Base-by-base conservation (phyloP, 2,329 filamentous ascomycete species). In the Trichocomaceae sp. region DNA sequence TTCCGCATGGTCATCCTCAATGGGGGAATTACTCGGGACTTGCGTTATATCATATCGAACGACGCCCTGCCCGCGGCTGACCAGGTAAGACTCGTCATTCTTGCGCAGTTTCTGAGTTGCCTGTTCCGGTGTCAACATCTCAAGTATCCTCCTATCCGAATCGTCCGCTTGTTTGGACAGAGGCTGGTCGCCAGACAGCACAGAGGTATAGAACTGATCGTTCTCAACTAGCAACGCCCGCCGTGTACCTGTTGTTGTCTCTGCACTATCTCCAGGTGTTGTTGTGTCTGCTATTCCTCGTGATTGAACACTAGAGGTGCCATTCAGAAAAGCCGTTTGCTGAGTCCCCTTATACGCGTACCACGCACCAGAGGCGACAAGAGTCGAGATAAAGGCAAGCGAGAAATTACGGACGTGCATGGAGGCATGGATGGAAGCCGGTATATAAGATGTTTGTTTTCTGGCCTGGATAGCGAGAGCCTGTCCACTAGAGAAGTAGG, bases 1-100 rank as follows among this genome's bases (percentile, higher is more conserved):
- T 75, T 99, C 93, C 51, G 91, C 88, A 68, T 99, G 93, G 67
- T 99, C 95, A 66, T 99, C 93, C 75, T 99, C 93, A 57, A 99
- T 99, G 0, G 93, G 93, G 64, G 95, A 89, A 70, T 99, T 99
- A 76, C 90, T 96, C 9, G 92, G 88, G 58, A 97, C 81, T 72
- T 99, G 93, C 22, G 93, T 90, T 8, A 96, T 78, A 72, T 99
- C 93, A 68, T 99, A 99, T 61, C 93, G 84, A 59, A 96, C 85
- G 39, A 99, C 92, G 37, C 93, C 93, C 69, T 89, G 83, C 13
- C 93, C 95, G 51, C 93, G 80, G 57, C 90, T 90, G 41, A 99
- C 89, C 9, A 90, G 77, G 72, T 91, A 97, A 29, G 91, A 96
- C 75, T 95, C 85, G 73, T 99, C 90, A 66, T 89, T 89, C 69